Base-by-base conservation (phyloP, 805 yeast species). In the Wickerhamomyces strasburgensis region DNA sequence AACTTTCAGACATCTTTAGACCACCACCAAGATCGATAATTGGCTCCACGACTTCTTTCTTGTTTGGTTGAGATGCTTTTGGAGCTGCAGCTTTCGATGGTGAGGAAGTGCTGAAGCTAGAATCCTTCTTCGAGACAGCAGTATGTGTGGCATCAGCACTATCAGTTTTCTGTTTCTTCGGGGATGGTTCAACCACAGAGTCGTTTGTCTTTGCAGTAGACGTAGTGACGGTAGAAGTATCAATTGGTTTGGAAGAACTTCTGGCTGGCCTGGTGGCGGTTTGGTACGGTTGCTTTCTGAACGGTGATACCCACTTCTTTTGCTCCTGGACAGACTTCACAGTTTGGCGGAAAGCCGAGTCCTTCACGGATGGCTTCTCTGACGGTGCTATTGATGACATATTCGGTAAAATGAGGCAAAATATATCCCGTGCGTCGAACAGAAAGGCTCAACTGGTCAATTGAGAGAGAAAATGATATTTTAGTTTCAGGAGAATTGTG, bases 11-110 rank as follows among this genome's bases (percentile, higher is more conserved):
- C 44, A 54, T 36, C 39, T 52, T 53, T 33, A 54, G 39, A 8
- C 59, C 59, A 31, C 54, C 57, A 29, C 59, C 59, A 3, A 54
- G 38, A 27, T 54, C 57, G 27, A 54, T 35, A n/a, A 51, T 35
- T 3, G 38, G 41, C 29, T 54, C 57, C 16, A 44, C 46, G 14
- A 41, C 46, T 8, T 26, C 34, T 19, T 47, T 44, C 39, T 48
- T 46, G 31, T 27, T 24, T 14, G 36, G 21, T 14, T 31, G 27
- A 5, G n/a, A 19, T 10, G 10, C 11, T 16, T 14, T 19, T 19
- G 27, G 30, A 18, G 35, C 6, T 11, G 35, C n/a, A 21, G 25
- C 11, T 21, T 21, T 21, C 11, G 25, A 11, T 21, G 7, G n/a
- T n/a, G n/a, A n/a, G 15, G 46, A 17, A 16, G 42, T 23, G 8